These are phyloP conservation scores for Leptoxyphium fumago DNA, from an alignment of 2,329 filamentous ascomycete genomes.

Conservation along the genomic window DNA sequence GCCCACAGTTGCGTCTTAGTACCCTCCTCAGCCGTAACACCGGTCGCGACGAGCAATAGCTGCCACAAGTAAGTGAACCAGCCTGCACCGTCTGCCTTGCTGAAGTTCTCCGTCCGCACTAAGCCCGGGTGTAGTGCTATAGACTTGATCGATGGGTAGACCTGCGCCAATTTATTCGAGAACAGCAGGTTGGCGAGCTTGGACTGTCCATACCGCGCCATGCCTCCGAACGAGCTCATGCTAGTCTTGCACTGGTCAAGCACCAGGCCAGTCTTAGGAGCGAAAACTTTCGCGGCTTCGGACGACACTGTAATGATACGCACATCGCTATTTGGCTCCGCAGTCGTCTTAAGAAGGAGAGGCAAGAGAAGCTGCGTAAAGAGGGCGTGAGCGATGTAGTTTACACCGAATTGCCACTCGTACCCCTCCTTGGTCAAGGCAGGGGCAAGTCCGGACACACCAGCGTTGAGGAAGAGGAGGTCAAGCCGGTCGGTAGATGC, in stretches of 20 bases:
- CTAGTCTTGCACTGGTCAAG: constrained; percentile 13
- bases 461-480: constrained; percentile 33
- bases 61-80: constrained; percentile 14
- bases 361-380: constrained; percentile 24
- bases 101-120: constrained; percentile 30
- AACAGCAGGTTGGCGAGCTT: constrained; percentile 39
- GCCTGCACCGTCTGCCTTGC: constrained; percentile 6
- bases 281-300: constrained; percentile 8
- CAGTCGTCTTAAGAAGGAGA: constrained; percentile 28
- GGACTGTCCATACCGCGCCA: constrained; percentile 31
- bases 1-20: constrained; percentile 30
- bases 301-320: constrained; percentile 30
- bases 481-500: constrained; percentile 27
- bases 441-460: constrained; percentile 23
- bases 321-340: constrained; percentile 26
- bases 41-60: constrained; percentile 3
- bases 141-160: constrained; percentile 30
- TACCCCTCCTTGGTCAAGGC: constrained; percentile 32
- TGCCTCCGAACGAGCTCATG: constrained; percentile 16
- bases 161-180: constrained; percentile 25
- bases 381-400: constrained; percentile 35
- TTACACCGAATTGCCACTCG: constrained; percentile 37
- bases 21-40: constrained; percentile 14
- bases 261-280: constrained; percentile 17
- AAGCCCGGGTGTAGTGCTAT: constrained; percentile 35